These are phyloP conservation scores for Barbarea vulgaris DNA, from an alignment of 345 rosid genomes.

Conservation along the genomic window DNA sequence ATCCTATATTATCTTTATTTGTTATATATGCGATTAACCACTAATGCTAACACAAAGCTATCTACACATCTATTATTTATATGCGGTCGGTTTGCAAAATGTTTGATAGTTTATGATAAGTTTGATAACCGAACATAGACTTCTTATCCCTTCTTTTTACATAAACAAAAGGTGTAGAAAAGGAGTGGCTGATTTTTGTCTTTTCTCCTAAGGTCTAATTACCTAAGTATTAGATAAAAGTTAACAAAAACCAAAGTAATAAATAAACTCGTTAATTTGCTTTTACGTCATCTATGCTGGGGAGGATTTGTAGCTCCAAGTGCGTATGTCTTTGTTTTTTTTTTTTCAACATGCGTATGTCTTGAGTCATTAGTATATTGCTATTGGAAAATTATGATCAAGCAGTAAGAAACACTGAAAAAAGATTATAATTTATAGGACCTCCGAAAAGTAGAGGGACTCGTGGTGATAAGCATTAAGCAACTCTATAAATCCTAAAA, in stretches of 20 bases:
- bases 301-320: not conserved
- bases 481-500: too few relatives aligned
- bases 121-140: not conserved
- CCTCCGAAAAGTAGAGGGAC: too few relatives aligned
- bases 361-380: not conserved
- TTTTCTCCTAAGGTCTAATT: not conserved
- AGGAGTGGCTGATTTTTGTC: not conserved
- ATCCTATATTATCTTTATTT: constrained; percentile 16
- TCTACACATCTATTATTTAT: not conserved
- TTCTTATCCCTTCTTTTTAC: not conserved
- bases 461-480: too few relatives aligned
- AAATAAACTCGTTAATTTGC: not conserved
- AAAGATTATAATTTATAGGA: too few relatives aligned
- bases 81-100: not conserved
- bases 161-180: not conserved
- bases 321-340: not conserved
- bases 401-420: not conserved
- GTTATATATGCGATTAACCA: constrained; percentile 11
- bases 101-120: not conserved
- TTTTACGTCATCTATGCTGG: not conserved
- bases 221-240: not conserved
- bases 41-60: constrained; percentile 4
- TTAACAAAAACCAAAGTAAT: not conserved
- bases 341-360: too few relatives aligned
- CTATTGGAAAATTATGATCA: not conserved